Evolutionary conservation across 169 alveolate genomes (phyloP).

Genomic region (Plasmodium fragile): DNA sequence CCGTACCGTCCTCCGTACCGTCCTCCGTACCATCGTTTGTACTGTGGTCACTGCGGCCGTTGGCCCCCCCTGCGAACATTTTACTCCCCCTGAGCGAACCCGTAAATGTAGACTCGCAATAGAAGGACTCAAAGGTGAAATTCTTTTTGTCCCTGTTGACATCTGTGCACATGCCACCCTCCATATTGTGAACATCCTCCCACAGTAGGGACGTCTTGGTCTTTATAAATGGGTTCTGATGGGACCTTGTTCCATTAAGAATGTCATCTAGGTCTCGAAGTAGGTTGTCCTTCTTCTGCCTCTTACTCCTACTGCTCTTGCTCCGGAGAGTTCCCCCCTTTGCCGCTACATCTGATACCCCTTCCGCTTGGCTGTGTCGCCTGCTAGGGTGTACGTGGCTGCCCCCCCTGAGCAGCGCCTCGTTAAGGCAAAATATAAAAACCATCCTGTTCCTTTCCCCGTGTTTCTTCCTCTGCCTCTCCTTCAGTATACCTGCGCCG

Average conservation of each 20-base stretch:
- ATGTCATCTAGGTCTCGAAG: slow-evolving; percentile 40
- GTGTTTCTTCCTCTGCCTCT: slow-evolving; percentile 23
- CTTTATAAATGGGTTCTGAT: slow-evolving; percentile 48
- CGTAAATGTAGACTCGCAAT: neutral
- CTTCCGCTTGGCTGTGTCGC: neutral
- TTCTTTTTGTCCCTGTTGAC: slow-evolving; percentile 45
- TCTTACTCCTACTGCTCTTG: too few relatives aligned
- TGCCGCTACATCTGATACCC: neutral
- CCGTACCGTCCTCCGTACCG: too few relatives aligned
- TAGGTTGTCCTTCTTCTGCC: slow-evolving; percentile 10
- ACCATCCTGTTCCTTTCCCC: slow-evolving; percentile 68
- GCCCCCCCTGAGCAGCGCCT: slow-evolving; percentile 11
- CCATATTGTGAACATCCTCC: slow-evolving; percentile 16
- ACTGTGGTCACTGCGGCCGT: neutral
- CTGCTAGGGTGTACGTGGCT: neutral
- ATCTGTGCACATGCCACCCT: slow-evolving; percentile 72
- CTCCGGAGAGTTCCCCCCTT: neutral
- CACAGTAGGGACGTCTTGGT: slow-evolving; percentile 28
- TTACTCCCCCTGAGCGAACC: neutral
- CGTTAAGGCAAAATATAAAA: slow-evolving; percentile 62
- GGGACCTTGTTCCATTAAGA: slow-evolving; percentile 20
- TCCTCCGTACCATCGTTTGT: neutral
- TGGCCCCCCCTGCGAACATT: neutral
- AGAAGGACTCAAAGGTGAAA: slow-evolving; percentile 12
- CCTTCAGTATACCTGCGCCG: slow-evolving; percentile 59